Base-by-base conservation (phyloP, 1,284 basidiomycete genomes). In the Butyriboletus appendiculatus region DNA sequence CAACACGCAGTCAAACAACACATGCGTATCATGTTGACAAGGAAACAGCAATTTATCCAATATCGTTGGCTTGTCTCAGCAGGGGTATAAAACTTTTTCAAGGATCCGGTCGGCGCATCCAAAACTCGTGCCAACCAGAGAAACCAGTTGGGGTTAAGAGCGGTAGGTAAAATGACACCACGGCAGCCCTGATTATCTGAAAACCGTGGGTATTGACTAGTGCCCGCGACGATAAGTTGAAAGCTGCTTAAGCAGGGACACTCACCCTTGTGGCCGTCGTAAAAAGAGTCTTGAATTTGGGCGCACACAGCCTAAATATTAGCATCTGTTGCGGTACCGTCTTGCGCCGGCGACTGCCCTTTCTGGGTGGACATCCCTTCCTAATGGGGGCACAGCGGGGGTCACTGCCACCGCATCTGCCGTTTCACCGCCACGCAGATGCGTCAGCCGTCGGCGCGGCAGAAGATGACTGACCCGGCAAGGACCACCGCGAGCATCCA, bases 361-460 rank as follows among this genome's bases (percentile, higher is more conserved):
- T 37, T 4, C n/a, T 33, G 32, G 14, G 30, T 14, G 30, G 10
- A n/a, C 2, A 5, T 8, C 2, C 4, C 28, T 48, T 32, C 58
- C 45, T 24, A 33, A 39, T 30, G 40, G 32, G 32, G 32, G 5
- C 32, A 33, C 12, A 33, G 32, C 32, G 32, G 32, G 32, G 32
- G 14, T 33, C 32, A 33, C 32, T 33, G 32, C 32, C 32, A 32
- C 30, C 12, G n/a, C n/a, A 32, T 32, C 12, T 33, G 32, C 32
- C 32, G 32, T 33, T 14, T 33, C 32, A 33, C 32, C 12, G 32
- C 32, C 32, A 33, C 32, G 14, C 18, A 44, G 43, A 53, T 62
- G 57, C 18, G 62, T 68, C 62, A 66, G 62, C 61, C 44, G 30
- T 51, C 60, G 61, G 50, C 52, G 55, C 24, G 44, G 40, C 24